These are phyloP conservation scores for Ramularia endophylla DNA, from an alignment of 2,329 filamentous ascomycete genomes.

Conservation along the genomic window DNA sequence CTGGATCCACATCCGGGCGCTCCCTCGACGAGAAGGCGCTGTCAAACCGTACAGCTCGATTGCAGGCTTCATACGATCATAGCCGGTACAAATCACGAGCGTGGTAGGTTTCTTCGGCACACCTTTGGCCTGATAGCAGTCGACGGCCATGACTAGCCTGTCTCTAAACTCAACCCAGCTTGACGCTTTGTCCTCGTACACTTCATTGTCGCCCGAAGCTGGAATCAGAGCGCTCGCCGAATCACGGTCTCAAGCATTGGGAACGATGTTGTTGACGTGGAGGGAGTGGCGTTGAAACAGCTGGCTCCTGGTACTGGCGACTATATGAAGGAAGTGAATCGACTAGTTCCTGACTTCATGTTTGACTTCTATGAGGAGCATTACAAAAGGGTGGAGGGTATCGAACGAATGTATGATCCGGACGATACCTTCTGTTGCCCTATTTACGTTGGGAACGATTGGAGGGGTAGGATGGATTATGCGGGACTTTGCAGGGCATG, in stretches of 20 bases:
- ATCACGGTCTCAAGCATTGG: constrained; percentile 17
- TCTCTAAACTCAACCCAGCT: constrained; percentile 46
- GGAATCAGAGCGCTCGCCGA: constrained; percentile 11
- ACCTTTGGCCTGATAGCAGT: constrained; percentile 22
- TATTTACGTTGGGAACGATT: constrained; percentile 18
- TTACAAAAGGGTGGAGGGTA: constrained; percentile 10
- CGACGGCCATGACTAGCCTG: constrained; percentile 36
- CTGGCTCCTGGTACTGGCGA: constrained; percentile 30
- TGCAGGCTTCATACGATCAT: constrained; percentile 18
- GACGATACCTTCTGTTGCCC: constrained; percentile 15
- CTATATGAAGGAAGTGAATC: constrained; percentile 34
- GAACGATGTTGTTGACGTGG: constrained; percentile 29
- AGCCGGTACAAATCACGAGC: constrained; percentile 20
- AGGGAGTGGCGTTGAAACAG: constrained; percentile 28
- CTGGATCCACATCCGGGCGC: constrained; percentile 13
- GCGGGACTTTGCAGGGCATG: constrained; percentile 9
- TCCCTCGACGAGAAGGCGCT: constrained; percentile 17
- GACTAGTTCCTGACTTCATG: constrained; percentile 14
- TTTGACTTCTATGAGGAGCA: constrained; percentile 15
- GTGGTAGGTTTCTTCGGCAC: constrained; percentile 34
- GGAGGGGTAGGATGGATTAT: constrained; percentile 8
- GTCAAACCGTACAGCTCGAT: constrained; percentile 9
- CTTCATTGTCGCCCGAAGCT: constrained; percentile 27
- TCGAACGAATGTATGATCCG: constrained; percentile 15
- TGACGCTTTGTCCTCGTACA: constrained; percentile 43